Base-by-base conservation (phyloP, 2,329 filamentous ascomycete genomes). In the Nemania sp. region DNA sequence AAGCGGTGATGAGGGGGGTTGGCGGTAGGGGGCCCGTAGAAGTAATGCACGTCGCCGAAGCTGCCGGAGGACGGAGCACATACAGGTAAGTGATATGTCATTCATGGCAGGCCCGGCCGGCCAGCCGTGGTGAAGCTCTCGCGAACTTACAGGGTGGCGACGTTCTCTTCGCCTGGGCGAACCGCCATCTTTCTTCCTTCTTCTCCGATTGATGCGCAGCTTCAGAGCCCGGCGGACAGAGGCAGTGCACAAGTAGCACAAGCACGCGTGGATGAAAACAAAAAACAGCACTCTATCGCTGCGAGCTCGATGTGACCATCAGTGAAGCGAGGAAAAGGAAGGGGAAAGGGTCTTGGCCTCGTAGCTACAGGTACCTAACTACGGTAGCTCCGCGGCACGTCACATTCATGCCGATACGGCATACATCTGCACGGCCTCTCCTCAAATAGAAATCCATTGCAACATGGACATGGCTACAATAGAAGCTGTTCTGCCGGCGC, bases 31-130 rank as follows among this genome's bases (percentile, higher is more conserved):
- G 87, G 82, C 25, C 84, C 83, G 76, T 92, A 91, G 75, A 87
- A 92, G 75, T 92, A 93, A 74, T 93, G 90, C 55, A 92, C 73
- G 71, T 94, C 90, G 64, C 85, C 89, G 70, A 91, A 92, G 69
- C 90, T 93, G 64, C 65, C 13, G 20, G 47, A 7, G 1, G 29
- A 37, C 15, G 47, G 57, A 25, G 20, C 11, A 39, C 25, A 37
- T n/a, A 61, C 64, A 72, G 66, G 75, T 70, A 51, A 67, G 59
- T 67, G 21, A 42, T 37, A 49, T 21, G 48, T 63, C 57, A 25
- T 45, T 12, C 15, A 13, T 1, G 9, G 35, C 56, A 37, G 25
- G 29, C 34, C 54, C 37, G 32, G 29, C 20, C n/a, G 37, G 20
- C n/a, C 6, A 18, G 13, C 39, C 7, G 37, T 5, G 17, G 52